A percentile compares a stretch with the other conserved stretches of the same genome.
Conservation (phyloP, 495 filamentous ascomycete species). For the Mytilinidion resinicola region DNA sequence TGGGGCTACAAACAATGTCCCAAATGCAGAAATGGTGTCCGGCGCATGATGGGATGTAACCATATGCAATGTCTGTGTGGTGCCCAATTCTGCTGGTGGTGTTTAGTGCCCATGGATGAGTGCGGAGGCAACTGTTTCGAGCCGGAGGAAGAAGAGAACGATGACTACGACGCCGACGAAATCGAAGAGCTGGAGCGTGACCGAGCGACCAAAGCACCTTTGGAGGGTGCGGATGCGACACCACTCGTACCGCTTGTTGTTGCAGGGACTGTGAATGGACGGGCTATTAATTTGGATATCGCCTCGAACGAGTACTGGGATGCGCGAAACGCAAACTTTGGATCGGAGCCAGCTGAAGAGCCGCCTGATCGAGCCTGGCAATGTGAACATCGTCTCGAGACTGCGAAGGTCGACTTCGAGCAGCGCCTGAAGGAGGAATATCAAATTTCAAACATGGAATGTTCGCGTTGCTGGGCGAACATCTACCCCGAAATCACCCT, state of each 20-base stretch:
- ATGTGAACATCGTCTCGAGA: background rate
- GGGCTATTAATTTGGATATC: background rate
- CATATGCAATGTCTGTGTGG: conserved; percentile 35
- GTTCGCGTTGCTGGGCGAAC: background rate
- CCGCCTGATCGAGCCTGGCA: background rate
- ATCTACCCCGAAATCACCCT: background rate
- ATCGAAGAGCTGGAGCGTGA: background rate
- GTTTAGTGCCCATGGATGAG: conserved; percentile 14
- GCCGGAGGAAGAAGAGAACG: background rate
- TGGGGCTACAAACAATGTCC: conserved; percentile 33
- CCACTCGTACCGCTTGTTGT: too few species aligned
- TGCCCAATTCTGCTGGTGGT: conserved; percentile 35
- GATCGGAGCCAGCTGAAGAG: background rate
- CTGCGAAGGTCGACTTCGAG: background rate
- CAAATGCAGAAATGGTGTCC: conserved; percentile 31
- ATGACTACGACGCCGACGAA: conserved; percentile 5
- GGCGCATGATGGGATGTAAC: conserved; percentile 33
- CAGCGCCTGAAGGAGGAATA: background rate
- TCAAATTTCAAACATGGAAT: background rate
- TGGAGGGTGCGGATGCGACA: too few species aligned
- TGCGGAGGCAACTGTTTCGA: conserved; percentile 12
- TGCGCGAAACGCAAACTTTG: background rate
- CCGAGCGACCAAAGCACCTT: background rate
- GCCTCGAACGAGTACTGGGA: background rate
- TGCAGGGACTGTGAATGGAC: too few species aligned